These are phyloP conservation scores for Scheffersomyces lignosus DNA, from an alignment of 805 yeast genomes.

Conservation along the genomic window DNA sequence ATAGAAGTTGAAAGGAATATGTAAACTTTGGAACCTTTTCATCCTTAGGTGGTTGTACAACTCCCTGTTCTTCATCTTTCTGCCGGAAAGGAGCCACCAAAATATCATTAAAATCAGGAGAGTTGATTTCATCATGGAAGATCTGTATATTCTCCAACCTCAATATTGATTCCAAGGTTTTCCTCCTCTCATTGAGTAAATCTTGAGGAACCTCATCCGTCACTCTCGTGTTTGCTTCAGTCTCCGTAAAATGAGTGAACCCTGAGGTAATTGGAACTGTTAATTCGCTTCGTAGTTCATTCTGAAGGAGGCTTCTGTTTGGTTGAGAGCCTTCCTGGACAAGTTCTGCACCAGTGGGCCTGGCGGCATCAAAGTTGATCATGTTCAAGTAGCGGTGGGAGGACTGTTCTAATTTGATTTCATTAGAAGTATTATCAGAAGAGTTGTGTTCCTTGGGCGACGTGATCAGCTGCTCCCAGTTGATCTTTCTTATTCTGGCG, in stretches of 20 bases:
- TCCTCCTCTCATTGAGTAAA: neutral
- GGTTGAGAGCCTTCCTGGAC: conserved; percentile 5
- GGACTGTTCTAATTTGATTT: no score
- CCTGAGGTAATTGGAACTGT: no score
- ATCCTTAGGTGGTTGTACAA: neutral
- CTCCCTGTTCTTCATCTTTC: conserved; percentile 1
- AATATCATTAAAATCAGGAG: conserved; percentile 2
- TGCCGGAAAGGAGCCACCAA: neutral
- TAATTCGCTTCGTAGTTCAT: neutral
- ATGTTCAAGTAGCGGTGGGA: no score
- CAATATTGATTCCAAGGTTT: neutral
- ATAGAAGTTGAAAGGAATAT: no score
- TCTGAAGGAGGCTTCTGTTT: no score
- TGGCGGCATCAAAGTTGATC: no score
- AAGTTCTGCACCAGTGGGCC: conserved; percentile 9
- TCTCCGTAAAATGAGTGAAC: neutral
- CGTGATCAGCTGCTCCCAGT: no score
- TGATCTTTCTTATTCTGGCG: no score
- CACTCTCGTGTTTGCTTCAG: no score
- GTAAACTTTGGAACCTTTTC: conserved; percentile 1
- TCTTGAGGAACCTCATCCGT: neutral
- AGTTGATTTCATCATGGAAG: conserved; percentile 6
- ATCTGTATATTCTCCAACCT: conserved; percentile 4
- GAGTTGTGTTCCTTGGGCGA: no score
- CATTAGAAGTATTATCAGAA: no score